phyloP scores from a whole-genome alignment of 1,284 basidiomycete species.

The Apiotrichum mycotoxinovorans region DNA sequence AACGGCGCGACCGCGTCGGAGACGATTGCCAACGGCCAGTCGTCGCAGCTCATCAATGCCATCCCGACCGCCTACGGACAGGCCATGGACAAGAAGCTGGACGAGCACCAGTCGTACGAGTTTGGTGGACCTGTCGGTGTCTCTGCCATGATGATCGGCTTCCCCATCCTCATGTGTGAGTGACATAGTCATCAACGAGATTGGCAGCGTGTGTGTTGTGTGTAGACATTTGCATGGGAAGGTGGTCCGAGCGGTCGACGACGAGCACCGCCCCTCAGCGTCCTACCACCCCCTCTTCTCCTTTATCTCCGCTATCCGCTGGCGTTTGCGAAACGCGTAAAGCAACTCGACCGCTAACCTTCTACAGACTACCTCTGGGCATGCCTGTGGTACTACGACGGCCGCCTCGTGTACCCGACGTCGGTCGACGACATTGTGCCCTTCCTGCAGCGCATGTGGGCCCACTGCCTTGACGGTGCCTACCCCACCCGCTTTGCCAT shows the following conservation, averaged over 20 bases:
- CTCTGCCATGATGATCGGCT: conserved; percentile 87
- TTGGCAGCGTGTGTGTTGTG: no score
- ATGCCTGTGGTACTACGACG: conserved; percentile 95
- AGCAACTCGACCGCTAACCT: neutral
- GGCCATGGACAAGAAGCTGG: conserved; percentile 66
- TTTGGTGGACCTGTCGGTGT: conserved; percentile 94
- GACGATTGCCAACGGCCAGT: conserved; percentile 8
- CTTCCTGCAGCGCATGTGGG: conserved; percentile 78
- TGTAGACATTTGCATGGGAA: no score
- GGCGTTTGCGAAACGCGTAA: no score
- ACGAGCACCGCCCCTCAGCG: no score
- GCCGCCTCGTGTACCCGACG: conserved; percentile 70
- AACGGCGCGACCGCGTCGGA: neutral
- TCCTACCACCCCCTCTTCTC: no score
- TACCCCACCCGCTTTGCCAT: conserved; percentile 83
- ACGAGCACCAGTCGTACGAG: conserved; percentile 79
- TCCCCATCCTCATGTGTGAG: conserved; percentile 60
- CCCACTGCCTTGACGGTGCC: conserved; percentile 80
- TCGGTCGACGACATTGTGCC: conserved; percentile 71
- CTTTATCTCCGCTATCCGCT: no score
- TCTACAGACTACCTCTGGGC: conserved; percentile 98
- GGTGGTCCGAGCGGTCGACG: no score
- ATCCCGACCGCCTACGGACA: conserved; percentile 61
- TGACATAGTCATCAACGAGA: neutral
- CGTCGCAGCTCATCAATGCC: conserved; percentile 23